Evolutionary conservation across 1,284 basidiomycete species (phyloP), one percentile per base, ranked within the genome.

Genomic region (Leucoagaricus sp.): DNA sequence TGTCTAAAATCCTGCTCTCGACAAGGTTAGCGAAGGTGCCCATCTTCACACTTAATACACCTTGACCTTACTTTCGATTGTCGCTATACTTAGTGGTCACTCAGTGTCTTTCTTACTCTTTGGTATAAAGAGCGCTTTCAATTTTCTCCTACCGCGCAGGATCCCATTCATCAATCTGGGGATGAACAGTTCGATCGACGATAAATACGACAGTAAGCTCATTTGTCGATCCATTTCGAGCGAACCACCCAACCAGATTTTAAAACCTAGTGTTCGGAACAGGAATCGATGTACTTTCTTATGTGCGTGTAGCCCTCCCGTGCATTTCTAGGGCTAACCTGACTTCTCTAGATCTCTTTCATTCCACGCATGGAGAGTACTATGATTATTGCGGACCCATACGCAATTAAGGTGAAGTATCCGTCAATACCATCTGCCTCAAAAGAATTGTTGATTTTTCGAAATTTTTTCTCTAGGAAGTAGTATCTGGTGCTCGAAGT

Each of bases 401-500:
- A 25, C 12, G 42, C 42, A 25, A 45, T 45, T 17, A 45, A 45
- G 42, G 42, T 26, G n/a, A n/a, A n/a, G n/a, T n/a, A n/a, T n/a
- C n/a, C n/a, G 36, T 13, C 15, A 15, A 4, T 38, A 4, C 15
- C 17, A 38, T n/a, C 15, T 38, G 13, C 15, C 17, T 6, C 13
- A 4, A 38, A n/a, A 38, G 12, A 8, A n/a, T 13, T 10, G 13
- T n/a, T 38, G 36, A 38, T 10, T n/a, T 9, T 38, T 4, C 17
- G 36, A 9, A 10, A 4, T 10, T 9, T 26, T 57, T 53, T 6
- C 50, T n/a, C n/a, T n/a, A 75, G 73, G 73, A 74, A 61, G 61
- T 75, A 2, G 67, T 65, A 17, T 64, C 64, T 53, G 71, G 70
- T 53, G 40, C 40, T 67, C 69, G 53, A 21, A 21, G 23, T 67